Evolutionary conservation across 1,284 basidiomycete species (phyloP).

Genomic region (Austroboletus niveus): DNA sequence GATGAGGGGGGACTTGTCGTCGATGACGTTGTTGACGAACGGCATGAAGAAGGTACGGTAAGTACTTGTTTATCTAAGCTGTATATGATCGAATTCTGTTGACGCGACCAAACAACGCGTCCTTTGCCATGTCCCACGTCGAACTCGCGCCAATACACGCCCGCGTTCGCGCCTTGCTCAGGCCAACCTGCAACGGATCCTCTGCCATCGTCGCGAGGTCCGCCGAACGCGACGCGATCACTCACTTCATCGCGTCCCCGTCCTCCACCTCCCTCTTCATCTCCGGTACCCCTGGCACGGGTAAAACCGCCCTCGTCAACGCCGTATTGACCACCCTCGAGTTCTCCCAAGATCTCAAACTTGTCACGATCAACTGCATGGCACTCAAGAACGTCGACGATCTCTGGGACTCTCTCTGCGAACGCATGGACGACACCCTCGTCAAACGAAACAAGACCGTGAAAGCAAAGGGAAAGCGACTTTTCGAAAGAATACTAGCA

Average conservation of each 20-base stretch:
- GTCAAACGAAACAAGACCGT: conserved; percentile 37
- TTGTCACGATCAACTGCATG: conserved; percentile 76
- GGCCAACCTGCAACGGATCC: conserved; percentile 58
- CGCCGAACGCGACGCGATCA: conserved; percentile 54
- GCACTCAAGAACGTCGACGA: conserved; percentile 59
- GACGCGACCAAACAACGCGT: conserved; percentile 11
- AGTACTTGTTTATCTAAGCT: no score
- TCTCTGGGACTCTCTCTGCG: conserved; percentile 67
- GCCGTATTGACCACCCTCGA: conserved; percentile 48
- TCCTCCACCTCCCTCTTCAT: conserved; percentile 62
- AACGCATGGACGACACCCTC: conserved; percentile 48
- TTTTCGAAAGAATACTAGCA: conserved; percentile 41
- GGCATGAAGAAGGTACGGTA: conserved; percentile 18
- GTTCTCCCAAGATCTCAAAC: conserved; percentile 37
- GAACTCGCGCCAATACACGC: conserved; percentile 55
- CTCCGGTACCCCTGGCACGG: conserved; percentile 77
- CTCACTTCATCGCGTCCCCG: conserved; percentile 49
- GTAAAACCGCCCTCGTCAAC: conserved; percentile 79
- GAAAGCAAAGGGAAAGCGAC: conserved; percentile 41
- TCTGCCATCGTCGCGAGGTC: conserved; percentile 62
- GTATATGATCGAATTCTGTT: conserved; percentile 16
- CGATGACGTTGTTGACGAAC: conserved; percentile 23
- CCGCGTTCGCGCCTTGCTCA: conserved; percentile 65
- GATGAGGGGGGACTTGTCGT: conserved; percentile 33
- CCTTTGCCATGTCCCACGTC: conserved; percentile 58